Base-by-base conservation (phyloP, 805 yeast species). In the Novakomyces olei region DNA sequence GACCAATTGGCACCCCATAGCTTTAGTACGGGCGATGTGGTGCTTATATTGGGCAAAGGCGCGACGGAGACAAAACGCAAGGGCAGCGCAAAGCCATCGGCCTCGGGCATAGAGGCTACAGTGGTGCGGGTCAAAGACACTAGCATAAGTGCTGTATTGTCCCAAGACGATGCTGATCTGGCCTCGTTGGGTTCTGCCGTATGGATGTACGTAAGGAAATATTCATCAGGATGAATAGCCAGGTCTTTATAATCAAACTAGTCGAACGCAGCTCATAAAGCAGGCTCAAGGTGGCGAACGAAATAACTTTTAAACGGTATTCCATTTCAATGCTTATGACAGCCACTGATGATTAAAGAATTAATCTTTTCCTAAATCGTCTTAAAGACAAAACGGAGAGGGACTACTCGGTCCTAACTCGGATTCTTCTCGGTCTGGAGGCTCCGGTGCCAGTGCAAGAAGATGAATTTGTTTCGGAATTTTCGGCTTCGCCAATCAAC, bases 361-460 rank as follows among this genome's bases (percentile, higher is more conserved):
- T 58, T 73, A 17, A 73, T 88, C 0, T 72, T 73, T 46, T 72
- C 72, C 44, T 49, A 91, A 27, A 9, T 36, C n/a, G n/a, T n/a
- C n/a, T 44, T 7, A 19, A 29, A 8, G 77, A 69, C 9, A 27
- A 15, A 8, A 6, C 18, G 36, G 40, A 70, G 14, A 51, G 54
- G 6, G 42, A 53, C 2, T 41, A 57, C 0, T 53, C 61, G 15
- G 44, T 46, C 5, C 45, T 69, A 10, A 32, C 53, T 65, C 15
- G 64, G 59, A 37, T 47, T 65, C 17, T 53, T 67, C 34, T 50
- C 65, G 33, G 78, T 67, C 6, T 57, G 57, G 26, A 37, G 49
- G 3, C 39, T 44, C 32, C 69, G 5, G 15, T 34, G 5, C 27
- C 24, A 8, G 30, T 36, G 8, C 26, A 15, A 14, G 27, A 19